Percentiles rank a stretch among this genome's conserved stretches.
Conservation (phyloP, 345 rosid genomes). For the Populus alba region DNA sequence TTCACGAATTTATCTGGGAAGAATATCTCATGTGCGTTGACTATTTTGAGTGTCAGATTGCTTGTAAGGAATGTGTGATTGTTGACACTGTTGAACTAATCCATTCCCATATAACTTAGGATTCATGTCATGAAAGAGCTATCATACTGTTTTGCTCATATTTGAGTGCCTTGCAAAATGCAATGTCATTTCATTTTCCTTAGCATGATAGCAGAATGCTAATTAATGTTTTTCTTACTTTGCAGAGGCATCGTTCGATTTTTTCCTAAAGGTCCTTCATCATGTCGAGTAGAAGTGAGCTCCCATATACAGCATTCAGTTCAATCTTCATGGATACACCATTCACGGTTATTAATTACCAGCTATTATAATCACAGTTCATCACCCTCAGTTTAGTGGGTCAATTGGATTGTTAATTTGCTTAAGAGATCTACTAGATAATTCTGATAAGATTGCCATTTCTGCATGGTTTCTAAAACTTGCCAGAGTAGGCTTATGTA, state of each 20-base stretch:
- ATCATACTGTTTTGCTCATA: no score
- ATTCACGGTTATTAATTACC: background rate
- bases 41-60: background rate
- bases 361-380: background rate
- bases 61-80: background rate
- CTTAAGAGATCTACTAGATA: background rate
- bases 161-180: conserved; percentile 1
- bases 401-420: background rate
- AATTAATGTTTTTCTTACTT: conserved; percentile 14
- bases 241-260: conserved; percentile 84
- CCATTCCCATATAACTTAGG: background rate
- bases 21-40: background rate
- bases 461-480: background rate
- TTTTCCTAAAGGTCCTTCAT: conserved; percentile 69
- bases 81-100: background rate
- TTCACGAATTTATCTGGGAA: background rate
- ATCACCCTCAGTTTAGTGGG: background rate
- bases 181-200: background rate
- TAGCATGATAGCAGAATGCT: conserved; percentile 13
- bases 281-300: conserved; percentile 75
- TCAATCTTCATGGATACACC: background rate
- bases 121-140: background rate
- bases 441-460: background rate
- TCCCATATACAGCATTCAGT: conserved; percentile 3
- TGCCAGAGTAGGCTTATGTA: background rate